These are phyloP conservation scores for Helotiales sp. DNA, from an alignment of 2,329 filamentous ascomycete genomes.

Conservation along the genomic window DNA sequence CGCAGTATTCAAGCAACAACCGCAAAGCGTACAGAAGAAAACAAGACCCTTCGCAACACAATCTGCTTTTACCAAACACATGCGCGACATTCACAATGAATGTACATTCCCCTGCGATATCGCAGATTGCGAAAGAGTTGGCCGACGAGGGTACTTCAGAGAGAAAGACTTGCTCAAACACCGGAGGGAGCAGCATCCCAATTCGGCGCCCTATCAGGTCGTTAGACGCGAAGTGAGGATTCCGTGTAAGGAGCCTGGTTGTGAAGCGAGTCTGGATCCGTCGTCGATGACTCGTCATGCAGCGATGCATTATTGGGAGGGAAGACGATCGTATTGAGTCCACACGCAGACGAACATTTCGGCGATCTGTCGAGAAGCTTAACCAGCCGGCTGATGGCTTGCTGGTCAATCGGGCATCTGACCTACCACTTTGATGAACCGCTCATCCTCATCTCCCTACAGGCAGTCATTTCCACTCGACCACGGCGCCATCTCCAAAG, in stretches of 20 bases:
- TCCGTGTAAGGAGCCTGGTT: neutral
- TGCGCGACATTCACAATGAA: constrained; percentile 45
- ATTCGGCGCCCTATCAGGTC: neutral
- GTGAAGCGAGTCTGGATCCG: neutral
- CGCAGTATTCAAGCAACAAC: constrained; percentile 17
- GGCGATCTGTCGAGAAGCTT: no score
- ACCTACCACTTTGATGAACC: no score
- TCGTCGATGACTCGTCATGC: neutral
- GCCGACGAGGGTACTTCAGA: constrained; percentile 30
- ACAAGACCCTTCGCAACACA: constrained; percentile 25
- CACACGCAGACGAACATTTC: no score
- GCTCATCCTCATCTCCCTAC: no score
- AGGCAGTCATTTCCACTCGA: no score
- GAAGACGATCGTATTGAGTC: no score
- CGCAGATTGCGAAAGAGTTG: constrained; percentile 37
- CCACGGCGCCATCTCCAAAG: no score
- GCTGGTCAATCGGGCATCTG: no score
- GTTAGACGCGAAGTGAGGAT: neutral
- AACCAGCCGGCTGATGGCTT: no score
- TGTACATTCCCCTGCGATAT: constrained; percentile 44
- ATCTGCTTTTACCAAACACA: constrained; percentile 45
- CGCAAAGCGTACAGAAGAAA: neutral
- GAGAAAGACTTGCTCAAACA: constrained; percentile 28
- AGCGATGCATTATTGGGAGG: no score
- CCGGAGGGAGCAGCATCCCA: neutral